Base-by-base conservation (phyloP, 176 grass and related monocot genomes). In the Ensete ventricosum region DNA sequence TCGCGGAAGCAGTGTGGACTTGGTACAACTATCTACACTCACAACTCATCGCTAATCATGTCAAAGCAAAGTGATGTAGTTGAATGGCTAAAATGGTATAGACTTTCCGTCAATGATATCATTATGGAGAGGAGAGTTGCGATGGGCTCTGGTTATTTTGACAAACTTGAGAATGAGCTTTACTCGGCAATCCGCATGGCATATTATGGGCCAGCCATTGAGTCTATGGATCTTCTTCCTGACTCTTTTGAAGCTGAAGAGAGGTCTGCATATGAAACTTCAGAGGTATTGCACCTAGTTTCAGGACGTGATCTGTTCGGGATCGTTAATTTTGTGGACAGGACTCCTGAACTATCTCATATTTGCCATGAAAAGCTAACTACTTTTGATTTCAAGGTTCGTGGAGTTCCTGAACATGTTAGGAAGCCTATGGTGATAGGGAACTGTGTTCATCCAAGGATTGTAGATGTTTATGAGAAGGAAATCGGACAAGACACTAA, bases 81-180 rank as follows among this genome's bases (percentile, higher is more conserved):
- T 22, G 90, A 98, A 66, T 93, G 94, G 94, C 80, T 98, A 53
- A 98, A 89, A 87, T 98, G 85, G 94, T 98, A 98, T 50, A 85
- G 84, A 80, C 86, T 87, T 23, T 86, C 82, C 23, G 77, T 98
- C 48, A 75, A 91, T 55, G 94, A 98, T 69, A 93, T 98, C 14
- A 75, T 98, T 68, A 86, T 76, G 9, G 84, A 93, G 73, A 97
- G 88, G 43, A 83, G 83, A 78, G 81, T 87, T 67, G 90, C 76
- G 11, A 86, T 81, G 22, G 86, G 88, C 9, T 85, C 94, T 62
- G 63, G 83, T 64, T 98, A 93, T 84, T 88, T 98, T 63, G 80
- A 87, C 65, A 87, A 87, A 70, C 85, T 98, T 78, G 94, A 98
- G 79, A 93, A 83, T 82, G 94, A 93, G 66, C 23, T 98, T 71